Conservation (phyloP, 805 yeast species). For the Monosporozyma aerobia region DNA sequence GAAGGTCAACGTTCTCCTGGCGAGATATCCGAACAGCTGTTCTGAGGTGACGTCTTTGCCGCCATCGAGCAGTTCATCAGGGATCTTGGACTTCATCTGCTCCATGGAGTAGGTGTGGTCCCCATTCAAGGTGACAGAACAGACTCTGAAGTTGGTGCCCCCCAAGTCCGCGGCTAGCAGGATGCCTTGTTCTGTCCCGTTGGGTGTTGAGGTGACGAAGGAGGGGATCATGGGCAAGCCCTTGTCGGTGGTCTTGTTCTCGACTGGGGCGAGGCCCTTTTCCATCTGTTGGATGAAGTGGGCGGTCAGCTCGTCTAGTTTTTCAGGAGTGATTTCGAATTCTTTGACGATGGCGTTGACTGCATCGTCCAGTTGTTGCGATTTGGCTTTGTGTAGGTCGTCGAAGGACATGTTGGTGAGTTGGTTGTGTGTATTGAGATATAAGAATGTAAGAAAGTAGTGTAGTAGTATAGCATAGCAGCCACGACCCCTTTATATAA, state of each 20-base stretch:
- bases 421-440: neutral
- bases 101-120: slow-evolving; percentile 65
- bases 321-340: slow-evolving; percentile 19
- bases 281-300: slow-evolving; percentile 54
- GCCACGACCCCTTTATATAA: too few relatives aligned
- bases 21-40: slow-evolving; percentile 66
- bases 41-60: slow-evolving; percentile 44
- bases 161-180: slow-evolving; percentile 89
- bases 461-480: too few relatives aligned
- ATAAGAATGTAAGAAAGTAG: too few relatives aligned
- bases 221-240: slow-evolving; percentile 91
- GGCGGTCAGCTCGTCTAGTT: slow-evolving; percentile 31
- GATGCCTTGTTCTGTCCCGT: slow-evolving; percentile 76
- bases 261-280: slow-evolving; percentile 37
- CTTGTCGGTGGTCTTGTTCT: slow-evolving; percentile 25
- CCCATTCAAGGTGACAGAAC: slow-evolving; percentile 72
- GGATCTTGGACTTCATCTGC: slow-evolving; percentile 73
- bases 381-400: slow-evolving; percentile 19
- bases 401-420: slow-evolving; percentile 23
- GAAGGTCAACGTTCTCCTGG: slow-evolving; percentile 57
- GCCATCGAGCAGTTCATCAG: slow-evolving; percentile 62
- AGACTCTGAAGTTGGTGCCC: slow-evolving; percentile 92
- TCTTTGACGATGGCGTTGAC: slow-evolving; percentile 23
- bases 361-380: slow-evolving; percentile 16
- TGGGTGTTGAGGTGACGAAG: slow-evolving; percentile 77